Percentiles rank a stretch among this genome's conserved stretches.
Evolutionary conservation across 768 basidiomycete species (phyloP).

Genomic region (Trametes punicea): DNA sequence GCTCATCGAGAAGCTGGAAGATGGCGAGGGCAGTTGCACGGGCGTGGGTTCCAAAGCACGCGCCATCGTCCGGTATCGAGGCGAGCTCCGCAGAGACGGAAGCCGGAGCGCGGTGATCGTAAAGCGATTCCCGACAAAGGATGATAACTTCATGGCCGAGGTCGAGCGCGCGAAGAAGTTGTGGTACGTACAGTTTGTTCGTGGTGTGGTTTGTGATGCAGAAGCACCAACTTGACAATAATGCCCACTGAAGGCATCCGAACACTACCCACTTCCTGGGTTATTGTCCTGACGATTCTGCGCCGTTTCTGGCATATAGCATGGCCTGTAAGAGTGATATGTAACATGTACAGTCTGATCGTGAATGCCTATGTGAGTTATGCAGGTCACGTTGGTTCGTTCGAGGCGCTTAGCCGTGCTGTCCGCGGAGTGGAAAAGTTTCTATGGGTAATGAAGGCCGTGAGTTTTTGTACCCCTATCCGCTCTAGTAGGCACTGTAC

Average conservation of each 20-base stretch:
- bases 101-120: background rate
- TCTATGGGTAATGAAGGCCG: conserved; percentile 2
- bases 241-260: background rate
- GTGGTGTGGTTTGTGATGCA: too few relatives aligned
- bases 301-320: background rate
- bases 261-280: background rate
- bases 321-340: background rate
- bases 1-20: background rate
- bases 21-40: background rate
- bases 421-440: background rate
- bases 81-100: background rate
- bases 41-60: too few relatives aligned
- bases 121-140: background rate
- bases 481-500: background rate
- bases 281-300: background rate
- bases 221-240: background rate
- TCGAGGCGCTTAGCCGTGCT: background rate
- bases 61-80: background rate
- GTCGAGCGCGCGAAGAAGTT: background rate
- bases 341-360: background rate
- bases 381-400: conserved; percentile 4
- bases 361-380: background rate
- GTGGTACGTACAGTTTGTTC: background rate
- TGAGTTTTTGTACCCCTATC: background rate
- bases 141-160: background rate